Percentiles rank a stretch among this genome's conserved stretches.
Evolutionary conservation across 2,329 filamentous ascomycete species (phyloP).

Genomic region (Calonectria naviculata): DNA sequence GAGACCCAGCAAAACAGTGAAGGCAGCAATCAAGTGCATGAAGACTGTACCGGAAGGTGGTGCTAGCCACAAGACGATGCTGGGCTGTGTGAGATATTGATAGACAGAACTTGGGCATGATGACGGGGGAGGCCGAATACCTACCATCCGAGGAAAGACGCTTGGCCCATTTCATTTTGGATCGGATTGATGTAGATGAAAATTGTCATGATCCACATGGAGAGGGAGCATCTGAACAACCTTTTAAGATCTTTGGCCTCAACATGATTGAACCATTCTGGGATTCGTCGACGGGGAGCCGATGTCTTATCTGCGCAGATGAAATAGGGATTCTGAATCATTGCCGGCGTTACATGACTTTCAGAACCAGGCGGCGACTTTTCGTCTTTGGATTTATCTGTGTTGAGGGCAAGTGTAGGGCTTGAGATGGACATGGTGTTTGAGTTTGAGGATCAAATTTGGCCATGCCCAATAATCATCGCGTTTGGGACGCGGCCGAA

Average conservation of each 20-base stretch:
- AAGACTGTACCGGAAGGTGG: slow-evolving; percentile 35
- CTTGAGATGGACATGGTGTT: not conserved
- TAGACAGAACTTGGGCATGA: not conserved
- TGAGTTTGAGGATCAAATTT: not conserved
- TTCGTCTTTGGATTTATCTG: not conserved
- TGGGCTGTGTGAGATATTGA: not conserved
- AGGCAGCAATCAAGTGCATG: slow-evolving; percentile 29
- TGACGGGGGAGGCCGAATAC: not conserved
- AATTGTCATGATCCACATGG: not conserved
- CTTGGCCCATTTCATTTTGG: not conserved
- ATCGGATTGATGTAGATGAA: not conserved
- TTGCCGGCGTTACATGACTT: not conserved
- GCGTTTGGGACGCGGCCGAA: not conserved
- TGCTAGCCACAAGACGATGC: slow-evolving; percentile 10
- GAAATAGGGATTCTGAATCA: not conserved
- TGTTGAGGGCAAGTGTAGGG: not conserved
- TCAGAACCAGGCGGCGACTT: not conserved
- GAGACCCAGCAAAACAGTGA: slow-evolving; percentile 27
- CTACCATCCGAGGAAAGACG: not conserved
- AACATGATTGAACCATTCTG: not conserved
- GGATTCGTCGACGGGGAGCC: not conserved
- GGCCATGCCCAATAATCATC: too few species aligned
- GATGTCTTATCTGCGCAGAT: not conserved
- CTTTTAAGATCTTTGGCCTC: not conserved
- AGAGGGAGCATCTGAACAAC: not conserved